Percentiles rank a stretch among this genome's conserved stretches.
phyloP scores from a whole-genome alignment of 371 early-diverging fungal species.

The Rhizopus microsporus region DNA sequence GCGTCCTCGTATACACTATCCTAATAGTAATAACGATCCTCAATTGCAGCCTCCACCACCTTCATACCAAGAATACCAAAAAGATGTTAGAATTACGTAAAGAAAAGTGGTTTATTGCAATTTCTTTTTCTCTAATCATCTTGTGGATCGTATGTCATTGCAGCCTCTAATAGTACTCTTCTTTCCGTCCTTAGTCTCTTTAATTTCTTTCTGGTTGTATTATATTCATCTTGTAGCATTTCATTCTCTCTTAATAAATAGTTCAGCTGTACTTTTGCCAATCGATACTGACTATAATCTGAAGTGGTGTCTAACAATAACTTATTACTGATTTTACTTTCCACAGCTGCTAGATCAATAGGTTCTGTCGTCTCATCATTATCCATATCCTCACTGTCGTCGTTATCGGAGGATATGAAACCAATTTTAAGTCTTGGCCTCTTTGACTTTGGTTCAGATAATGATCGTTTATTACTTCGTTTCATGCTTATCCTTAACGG shows the following conservation, averaged over 20 bases:
- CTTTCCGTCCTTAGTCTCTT: slow-evolving; percentile 53
- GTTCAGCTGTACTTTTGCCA: slow-evolving; percentile 57
- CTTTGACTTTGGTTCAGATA: slow-evolving; percentile 5
- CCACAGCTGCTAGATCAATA: neutral
- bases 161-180: slow-evolving; percentile 52
- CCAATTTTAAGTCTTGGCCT: neutral
- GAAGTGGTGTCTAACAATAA: slow-evolving; percentile 2
- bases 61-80: slow-evolving; percentile 27
- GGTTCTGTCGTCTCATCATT: slow-evolving; percentile 2
- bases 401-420: neutral
- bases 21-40: too few relatives aligned
- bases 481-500: neutral
- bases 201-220: slow-evolving; percentile 47
- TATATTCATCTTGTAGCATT: slow-evolving; percentile 55
- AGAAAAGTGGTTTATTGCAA: neutral
- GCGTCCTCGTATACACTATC: neutral
- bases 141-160: slow-evolving; percentile 37
- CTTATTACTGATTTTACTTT: slow-evolving; percentile 5
- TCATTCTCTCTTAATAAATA: slow-evolving; percentile 62
- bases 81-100: slow-evolving; percentile 18
- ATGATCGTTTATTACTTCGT: neutral
- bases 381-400: neutral
- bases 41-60: slow-evolving; percentile 19
- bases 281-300: slow-evolving; percentile 38
- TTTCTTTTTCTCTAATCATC: neutral